A percentile compares a stretch with the other conserved stretches of the same genome.
Evolutionary conservation across 169 alveolate genomes (phyloP).

Genomic region (Plasmodium ovale): DNA sequence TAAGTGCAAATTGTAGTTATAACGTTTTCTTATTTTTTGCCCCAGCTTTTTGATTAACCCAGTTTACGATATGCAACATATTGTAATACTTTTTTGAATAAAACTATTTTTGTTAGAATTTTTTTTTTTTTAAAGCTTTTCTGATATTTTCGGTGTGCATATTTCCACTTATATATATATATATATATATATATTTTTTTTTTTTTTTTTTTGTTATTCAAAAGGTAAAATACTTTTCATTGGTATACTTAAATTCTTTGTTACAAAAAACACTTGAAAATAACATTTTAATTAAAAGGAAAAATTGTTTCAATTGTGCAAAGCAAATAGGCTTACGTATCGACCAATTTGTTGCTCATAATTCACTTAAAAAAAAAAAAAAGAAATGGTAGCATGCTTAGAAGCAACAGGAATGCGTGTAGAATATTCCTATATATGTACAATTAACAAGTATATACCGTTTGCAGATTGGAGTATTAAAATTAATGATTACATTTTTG

Average conservation of each 20-base stretch:
- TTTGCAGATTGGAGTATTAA: no score
- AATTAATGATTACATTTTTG: not conserved
- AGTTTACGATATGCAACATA: not conserved
- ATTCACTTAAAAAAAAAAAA: not conserved
- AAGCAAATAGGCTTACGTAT: not conserved
- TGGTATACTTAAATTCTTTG: not conserved
- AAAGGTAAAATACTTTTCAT: constrained; percentile 15
- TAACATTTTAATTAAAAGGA: not conserved
- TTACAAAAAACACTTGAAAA: not conserved
- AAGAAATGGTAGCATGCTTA: no score
- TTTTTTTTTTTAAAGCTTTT: not conserved
- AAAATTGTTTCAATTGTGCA: not conserved
- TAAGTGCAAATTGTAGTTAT: no score
- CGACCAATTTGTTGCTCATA: not conserved
- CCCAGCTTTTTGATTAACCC: not conserved
- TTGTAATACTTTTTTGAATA: not conserved
- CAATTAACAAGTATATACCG: no score
- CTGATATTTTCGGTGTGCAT: not conserved
- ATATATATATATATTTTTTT: no score
- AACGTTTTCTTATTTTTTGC: not conserved
- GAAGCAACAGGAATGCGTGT: no score
- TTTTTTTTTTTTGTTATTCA: constrained; percentile 21
- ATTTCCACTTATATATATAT: no score
- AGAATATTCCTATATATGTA: no score
- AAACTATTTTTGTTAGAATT: not conserved